These are phyloP conservation scores for Cytospora piceae DNA, from an alignment of 2,329 filamentous ascomycete species.

Conservation along the genomic window DNA sequence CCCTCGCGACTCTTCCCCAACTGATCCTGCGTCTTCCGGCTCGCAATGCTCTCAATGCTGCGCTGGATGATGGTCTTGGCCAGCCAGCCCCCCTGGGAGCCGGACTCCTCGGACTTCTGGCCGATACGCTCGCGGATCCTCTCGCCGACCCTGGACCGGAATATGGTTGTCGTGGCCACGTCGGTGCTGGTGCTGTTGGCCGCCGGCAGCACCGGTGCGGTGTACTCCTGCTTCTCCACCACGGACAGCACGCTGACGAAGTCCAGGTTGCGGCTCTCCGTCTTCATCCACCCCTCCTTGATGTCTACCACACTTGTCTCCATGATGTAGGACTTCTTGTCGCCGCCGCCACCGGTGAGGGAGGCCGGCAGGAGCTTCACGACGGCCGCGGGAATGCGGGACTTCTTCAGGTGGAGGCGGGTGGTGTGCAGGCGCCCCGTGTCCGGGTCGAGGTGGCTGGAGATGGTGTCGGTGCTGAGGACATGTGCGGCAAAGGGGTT, in stretches of 20 bases:
- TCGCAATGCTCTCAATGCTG: conserved; percentile 78
- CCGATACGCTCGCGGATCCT: conserved; percentile 61
- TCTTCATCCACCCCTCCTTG: conserved; percentile 80
- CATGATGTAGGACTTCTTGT: conserved; percentile 78
- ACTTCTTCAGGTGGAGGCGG: conserved; percentile 81
- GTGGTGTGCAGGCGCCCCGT: conserved; percentile 78
- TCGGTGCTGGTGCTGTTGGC: conserved; percentile 55
- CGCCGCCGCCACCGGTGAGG: conserved; percentile 65
- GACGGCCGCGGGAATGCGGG: conserved; percentile 73
- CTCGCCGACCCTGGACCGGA: conserved; percentile 73
- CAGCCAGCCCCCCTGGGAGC: conserved; percentile 44
- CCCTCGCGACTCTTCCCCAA: conserved; percentile 81
- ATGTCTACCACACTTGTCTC: conserved; percentile 81
- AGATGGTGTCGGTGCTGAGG: conserved; percentile 81
- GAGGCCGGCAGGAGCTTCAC: conserved; percentile 75
- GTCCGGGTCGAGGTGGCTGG: conserved; percentile 70
- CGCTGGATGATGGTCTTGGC: conserved; percentile 64
- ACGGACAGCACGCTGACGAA: conserved; percentile 81
- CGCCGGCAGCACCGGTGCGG: conserved; percentile 40
- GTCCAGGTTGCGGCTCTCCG: conserved; percentile 79
- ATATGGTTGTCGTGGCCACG: conserved; percentile 74
- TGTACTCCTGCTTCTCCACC: conserved; percentile 75
- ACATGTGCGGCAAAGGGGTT: conserved; percentile 85
- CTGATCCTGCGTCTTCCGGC: conserved; percentile 76
- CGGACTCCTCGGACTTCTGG: conserved; percentile 42